Evolutionary conservation across 2,329 filamentous ascomycete species (phyloP).

Genomic region (Diaporthe aspalathi): DNA sequence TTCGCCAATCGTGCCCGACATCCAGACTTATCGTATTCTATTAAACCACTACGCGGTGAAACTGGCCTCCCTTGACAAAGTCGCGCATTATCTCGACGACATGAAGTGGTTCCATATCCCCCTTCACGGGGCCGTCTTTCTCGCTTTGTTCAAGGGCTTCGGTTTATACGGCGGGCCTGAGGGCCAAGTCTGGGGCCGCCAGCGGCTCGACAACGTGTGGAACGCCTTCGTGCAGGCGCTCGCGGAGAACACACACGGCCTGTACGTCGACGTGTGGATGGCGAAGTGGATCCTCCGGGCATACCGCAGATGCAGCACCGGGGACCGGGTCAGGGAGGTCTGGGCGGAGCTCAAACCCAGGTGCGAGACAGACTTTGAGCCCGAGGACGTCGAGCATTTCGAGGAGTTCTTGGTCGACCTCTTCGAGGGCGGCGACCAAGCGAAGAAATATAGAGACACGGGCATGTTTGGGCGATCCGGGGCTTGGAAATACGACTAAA

Average conservation of each 20-base stretch:
- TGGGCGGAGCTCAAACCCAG: slow-evolving; percentile 62
- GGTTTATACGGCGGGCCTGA: slow-evolving; percentile 73
- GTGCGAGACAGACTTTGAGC: slow-evolving; percentile 56
- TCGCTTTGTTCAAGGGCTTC: slow-evolving; percentile 87
- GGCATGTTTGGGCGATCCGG: slow-evolving; percentile 36
- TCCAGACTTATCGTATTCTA: slow-evolving; percentile 83
- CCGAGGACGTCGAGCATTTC: slow-evolving; percentile 44
- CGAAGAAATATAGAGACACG: slow-evolving; percentile 40
- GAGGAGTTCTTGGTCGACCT: slow-evolving; percentile 60
- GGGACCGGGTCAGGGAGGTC: slow-evolving; percentile 62
- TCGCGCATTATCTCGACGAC: slow-evolving; percentile 79
- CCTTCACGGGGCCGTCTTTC: slow-evolving; percentile 80
- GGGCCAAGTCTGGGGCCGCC: slow-evolving; percentile 77
- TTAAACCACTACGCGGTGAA: slow-evolving; percentile 78
- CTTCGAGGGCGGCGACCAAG: slow-evolving; percentile 56
- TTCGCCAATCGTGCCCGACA: slow-evolving; percentile 77
- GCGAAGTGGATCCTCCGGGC: slow-evolving; percentile 71
- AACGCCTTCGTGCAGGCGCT: slow-evolving; percentile 69
- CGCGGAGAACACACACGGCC: slow-evolving; percentile 57
- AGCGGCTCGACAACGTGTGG: slow-evolving; percentile 77
- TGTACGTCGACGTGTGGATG: slow-evolving; percentile 71
- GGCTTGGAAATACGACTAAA: background rate
- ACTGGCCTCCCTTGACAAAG: slow-evolving; percentile 77
- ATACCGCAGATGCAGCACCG: slow-evolving; percentile 69
- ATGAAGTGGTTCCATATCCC: slow-evolving; percentile 78